Percentiles rank a stretch among this genome's conserved stretches.
These are phyloP conservation scores for Starmera amethionina DNA, from an alignment of 805 yeast species.

Conservation along the genomic window DNA sequence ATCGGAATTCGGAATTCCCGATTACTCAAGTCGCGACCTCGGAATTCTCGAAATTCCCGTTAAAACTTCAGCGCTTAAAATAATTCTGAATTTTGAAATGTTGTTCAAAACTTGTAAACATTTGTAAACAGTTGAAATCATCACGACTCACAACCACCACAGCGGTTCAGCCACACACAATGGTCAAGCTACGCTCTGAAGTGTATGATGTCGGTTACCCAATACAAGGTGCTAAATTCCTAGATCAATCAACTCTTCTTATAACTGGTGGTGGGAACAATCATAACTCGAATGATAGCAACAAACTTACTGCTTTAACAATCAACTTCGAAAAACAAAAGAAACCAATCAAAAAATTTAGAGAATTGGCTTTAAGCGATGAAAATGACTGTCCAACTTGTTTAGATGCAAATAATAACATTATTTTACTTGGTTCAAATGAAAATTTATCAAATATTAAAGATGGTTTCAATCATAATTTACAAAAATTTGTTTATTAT, in stretches of 20 bases:
- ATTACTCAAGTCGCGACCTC: too few species aligned
- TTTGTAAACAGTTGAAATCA: too few species aligned
- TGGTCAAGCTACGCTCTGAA: conserved; percentile 13
- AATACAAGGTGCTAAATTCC: conserved; percentile 67
- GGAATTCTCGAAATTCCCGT: too few species aligned
- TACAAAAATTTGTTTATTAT: conserved; percentile 57
- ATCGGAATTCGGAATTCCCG: too few species aligned
- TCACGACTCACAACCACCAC: too few species aligned
- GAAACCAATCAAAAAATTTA: conserved; percentile 48
- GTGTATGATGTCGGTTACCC: conserved; percentile 52
- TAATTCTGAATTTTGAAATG: too few species aligned
- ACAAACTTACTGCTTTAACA: conserved; percentile 65
- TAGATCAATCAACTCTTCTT: conserved; percentile 50
- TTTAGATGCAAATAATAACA: conserved; percentile 43
- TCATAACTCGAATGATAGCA: conserved; percentile 42
- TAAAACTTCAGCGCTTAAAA: too few species aligned
- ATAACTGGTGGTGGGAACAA: conserved; percentile 92
- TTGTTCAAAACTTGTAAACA: too few species aligned
- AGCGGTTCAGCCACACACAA: background rate
- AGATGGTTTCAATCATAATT: conserved; percentile 51
- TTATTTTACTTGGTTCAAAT: conserved; percentile 70
- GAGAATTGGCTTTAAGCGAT: conserved; percentile 55
- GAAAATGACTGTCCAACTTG: conserved; percentile 82
- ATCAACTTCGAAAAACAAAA: conserved; percentile 44
- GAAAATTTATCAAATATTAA: conserved; percentile 52